Evolutionary conservation across 2,329 filamentous ascomycete genomes (phyloP), one percentile per base, ranked within the genome.

Genomic region (Colletotrichum sidae): DNA sequence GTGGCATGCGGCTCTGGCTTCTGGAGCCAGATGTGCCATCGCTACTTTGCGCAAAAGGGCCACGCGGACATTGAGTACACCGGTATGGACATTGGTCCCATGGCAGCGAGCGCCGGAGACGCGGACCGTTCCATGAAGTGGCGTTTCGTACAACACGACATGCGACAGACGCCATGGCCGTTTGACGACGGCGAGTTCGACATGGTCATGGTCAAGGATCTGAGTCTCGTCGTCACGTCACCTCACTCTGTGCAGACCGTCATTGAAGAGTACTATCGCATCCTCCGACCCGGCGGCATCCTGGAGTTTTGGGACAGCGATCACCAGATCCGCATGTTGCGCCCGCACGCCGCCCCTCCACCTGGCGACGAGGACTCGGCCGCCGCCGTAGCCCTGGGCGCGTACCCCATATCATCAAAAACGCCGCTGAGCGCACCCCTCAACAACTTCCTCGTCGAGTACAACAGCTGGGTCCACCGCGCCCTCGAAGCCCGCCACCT

Each of bases 241-340:
- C 79, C 86, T 49, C 81, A 87, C 62, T 86, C 89, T 39, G 41
- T 66, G 8, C 83, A 88, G 55, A 39, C 69, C 5, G 76, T 87
- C 34, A 81, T 89, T 64, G 90, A 92, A 69, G 93, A 97, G 74
- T 91, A 90, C 67, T 80, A 95, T 50, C 91, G 94, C 15, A 79
- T 97, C 11, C 81, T 97, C 41, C 89, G 86, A 69, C 90, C 92
- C 0, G 93, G 92, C 13, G 95, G 95, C 5, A 88, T 88, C 2
- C 73, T 97, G 34, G 95, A 97, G 75, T 84, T 96, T 13, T 97
- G 94, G 94, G 94, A 97, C 69, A 91, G 91, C 6, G 94, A 97
- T 77, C 89, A 94, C 74, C 86, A 90, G 11, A 88, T 97, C 69
- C 91, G 94, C 70, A 94, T 94, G 76, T 83, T 98, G 35, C 84